Base-by-base conservation (phyloP, 1,139 yeast genomes). In the Blastobotrys capitulatus region DNA sequence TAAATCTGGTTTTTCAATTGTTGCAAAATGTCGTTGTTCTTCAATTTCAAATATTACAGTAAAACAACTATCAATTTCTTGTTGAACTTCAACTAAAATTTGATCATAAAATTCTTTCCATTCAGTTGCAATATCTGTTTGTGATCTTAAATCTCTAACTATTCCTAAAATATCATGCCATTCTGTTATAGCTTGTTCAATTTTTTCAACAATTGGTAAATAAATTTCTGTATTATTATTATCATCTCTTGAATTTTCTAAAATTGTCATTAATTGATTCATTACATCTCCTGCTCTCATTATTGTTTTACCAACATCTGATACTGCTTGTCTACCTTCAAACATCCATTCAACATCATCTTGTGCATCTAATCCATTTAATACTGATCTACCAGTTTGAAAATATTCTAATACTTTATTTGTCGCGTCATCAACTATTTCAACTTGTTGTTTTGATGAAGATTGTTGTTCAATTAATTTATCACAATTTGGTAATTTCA, bases 51-150 rank as follows among this genome's bases (percentile, higher is more conserved):
- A 54, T 54, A 69, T 59, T 10, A 49, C 46, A 9, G 52, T 69
- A 37, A 72, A 64, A 57, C 83, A 79, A 15, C 65, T 66, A 41
- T 72, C 75, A 18, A 82, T 70, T 54, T 82, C 86, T 18, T 62
- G 61, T 34, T 73, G 72, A 29, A 83, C 72, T 0, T 82, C 74
- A 13, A 69, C 69, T 54, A 84, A 72, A 25, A 82, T 78, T 36
- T 69, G 69, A 42, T 72, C 72, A 47, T 72, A 73, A 36, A 85
- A 70, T 57, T 85, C 94, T 47, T 73, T 68, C 65, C 75, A 82
- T 53, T 80, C 83, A 12, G 75, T 68, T 1, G 85, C 73, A 8
- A 82, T 67, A 52, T 79, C 84, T 10, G 82, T 68, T 46, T 71
- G 71, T 38, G 67, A 65, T 57, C 79, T 76, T 34, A 73, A 62